These are phyloP conservation scores for Xylariaceae sp. DNA, from an alignment of 2,329 filamentous ascomycete genomes.

Conservation along the genomic window DNA sequence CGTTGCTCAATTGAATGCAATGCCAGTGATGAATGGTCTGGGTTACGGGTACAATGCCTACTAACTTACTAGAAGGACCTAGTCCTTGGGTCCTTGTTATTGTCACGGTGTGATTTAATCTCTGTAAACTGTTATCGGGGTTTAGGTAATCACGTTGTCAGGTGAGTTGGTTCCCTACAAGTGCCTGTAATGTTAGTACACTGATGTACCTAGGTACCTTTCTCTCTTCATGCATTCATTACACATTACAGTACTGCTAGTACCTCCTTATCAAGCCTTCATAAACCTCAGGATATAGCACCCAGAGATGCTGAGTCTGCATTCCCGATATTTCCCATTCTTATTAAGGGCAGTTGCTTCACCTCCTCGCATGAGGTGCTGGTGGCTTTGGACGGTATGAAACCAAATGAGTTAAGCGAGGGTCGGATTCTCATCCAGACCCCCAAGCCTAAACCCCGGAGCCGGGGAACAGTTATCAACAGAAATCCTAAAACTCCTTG, in stretches of 20 bases:
- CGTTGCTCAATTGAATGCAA: conserved; percentile 26
- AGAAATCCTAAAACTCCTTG: background rate
- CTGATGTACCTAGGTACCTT: conserved; percentile 1
- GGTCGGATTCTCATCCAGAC: too few species aligned
- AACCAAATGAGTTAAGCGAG: too few species aligned
- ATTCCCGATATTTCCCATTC: too few species aligned
- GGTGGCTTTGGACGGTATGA: too few species aligned
- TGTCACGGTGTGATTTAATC: conserved; percentile 6
- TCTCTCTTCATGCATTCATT: background rate
- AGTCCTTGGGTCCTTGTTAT: conserved; percentile 1
- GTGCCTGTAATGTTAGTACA: too few species aligned
- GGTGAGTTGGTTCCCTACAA: too few species aligned
- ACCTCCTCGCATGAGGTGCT: too few species aligned
- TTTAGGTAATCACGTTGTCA: too few species aligned
- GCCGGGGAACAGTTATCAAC: background rate
- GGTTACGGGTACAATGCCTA: conserved; percentile 9
- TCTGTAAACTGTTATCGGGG: too few species aligned
- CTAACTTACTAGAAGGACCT: conserved; percentile 13
- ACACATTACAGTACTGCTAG: background rate
- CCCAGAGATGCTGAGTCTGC: too few species aligned
- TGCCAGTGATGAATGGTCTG: conserved; percentile 18
- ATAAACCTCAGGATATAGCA: conserved; percentile 1
- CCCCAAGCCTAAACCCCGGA: background rate
- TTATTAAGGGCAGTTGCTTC: background rate
- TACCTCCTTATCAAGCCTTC: too few species aligned